phyloP scores from a whole-genome alignment of 1,284 basidiomycete genomes.

The Rhodotorula sp. region DNA sequence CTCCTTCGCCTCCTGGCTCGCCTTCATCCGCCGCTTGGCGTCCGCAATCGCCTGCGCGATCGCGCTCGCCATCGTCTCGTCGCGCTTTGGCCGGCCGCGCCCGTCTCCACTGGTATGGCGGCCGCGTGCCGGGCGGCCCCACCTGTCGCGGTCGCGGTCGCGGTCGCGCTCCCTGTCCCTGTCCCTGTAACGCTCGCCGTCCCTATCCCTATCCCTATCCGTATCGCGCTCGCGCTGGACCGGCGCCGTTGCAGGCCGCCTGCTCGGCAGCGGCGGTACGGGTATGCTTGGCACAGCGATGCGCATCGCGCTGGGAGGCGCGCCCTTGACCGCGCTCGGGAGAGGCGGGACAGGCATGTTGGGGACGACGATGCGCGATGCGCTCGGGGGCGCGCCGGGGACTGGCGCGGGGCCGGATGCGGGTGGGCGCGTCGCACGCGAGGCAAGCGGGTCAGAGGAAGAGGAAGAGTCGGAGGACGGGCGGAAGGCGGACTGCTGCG shows the following conservation, averaged over 20 bases:
- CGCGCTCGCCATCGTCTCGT: slow-evolving; percentile 26
- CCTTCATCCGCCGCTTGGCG: slow-evolving; percentile 27
- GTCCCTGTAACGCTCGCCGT: neutral
- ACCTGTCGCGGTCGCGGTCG: neutral
- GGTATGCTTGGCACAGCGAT: slow-evolving; percentile 3
- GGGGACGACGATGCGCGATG: slow-evolving; percentile 2
- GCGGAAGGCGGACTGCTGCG: slow-evolving; percentile 16
- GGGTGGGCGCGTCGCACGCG: neutral
- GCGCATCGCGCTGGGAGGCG: neutral
- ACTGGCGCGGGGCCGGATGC: neutral
- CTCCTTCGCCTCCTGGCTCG: neutral
- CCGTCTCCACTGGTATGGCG: neutral
- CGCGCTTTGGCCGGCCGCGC: slow-evolving; percentile 15
- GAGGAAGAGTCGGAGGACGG: neutral
- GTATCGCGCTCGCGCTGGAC: neutral
- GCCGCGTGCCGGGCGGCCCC: neutral
- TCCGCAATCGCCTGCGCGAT: slow-evolving; percentile 28
- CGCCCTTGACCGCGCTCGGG: slow-evolving; percentile 1
- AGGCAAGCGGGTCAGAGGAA: neutral
- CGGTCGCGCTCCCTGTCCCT: neutral
- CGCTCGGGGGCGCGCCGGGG: slow-evolving; percentile 3
- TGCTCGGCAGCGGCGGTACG: slow-evolving; percentile 2
- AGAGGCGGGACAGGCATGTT: slow-evolving; percentile 4
- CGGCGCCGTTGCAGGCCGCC: too few relatives aligned
- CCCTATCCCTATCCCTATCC: too few relatives aligned